Conservation (phyloP, 2,329 filamentous ascomycete species). For the Lecanicillium sp. region DNA sequence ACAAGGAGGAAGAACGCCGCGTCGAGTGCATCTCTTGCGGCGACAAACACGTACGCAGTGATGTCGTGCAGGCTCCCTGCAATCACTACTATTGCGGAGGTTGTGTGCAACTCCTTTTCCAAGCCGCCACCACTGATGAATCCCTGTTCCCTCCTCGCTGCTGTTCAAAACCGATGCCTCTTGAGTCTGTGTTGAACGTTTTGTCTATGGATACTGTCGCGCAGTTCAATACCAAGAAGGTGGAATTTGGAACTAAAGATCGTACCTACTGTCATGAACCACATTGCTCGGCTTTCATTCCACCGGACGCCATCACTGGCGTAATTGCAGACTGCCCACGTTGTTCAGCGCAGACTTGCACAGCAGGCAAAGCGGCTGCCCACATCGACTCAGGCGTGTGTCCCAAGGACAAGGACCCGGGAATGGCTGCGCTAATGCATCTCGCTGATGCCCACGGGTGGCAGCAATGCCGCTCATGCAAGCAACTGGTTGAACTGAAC, state of each 20-base stretch:
- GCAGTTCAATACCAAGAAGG: constrained; percentile 33
- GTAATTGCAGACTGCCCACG: not conserved
- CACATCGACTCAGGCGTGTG: constrained; percentile 25
- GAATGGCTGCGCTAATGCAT: constrained; percentile 27
- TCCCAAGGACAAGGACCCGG: constrained; percentile 32
- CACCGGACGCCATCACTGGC: constrained; percentile 17
- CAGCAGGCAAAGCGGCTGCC: not conserved
- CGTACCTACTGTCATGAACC: constrained; percentile 41
- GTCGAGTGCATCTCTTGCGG: not conserved
- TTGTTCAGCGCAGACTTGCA: not conserved
- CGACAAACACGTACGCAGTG: not conserved
- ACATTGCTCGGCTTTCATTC: constrained; percentile 40
- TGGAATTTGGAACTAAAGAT: constrained; percentile 40
- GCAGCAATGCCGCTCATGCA: constrained; percentile 39
- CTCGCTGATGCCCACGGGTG: constrained; percentile 34
- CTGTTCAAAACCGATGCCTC: constrained; percentile 34
- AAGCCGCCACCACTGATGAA: constrained; percentile 36
- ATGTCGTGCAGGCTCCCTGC: not conserved
- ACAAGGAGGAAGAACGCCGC: not conserved
- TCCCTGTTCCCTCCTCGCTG: constrained; percentile 48
- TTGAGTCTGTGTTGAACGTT: constrained; percentile 24
- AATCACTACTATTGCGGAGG: constrained; percentile 43
- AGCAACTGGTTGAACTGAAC: constrained; percentile 35
- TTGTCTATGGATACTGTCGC: constrained; percentile 26
- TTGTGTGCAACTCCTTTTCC: constrained; percentile 41